A percentile compares a stretch with the other conserved stretches of the same genome.
Evolutionary conservation across 139 green algal species (phyloP).

Genomic region (Closterium sp.): DNA sequence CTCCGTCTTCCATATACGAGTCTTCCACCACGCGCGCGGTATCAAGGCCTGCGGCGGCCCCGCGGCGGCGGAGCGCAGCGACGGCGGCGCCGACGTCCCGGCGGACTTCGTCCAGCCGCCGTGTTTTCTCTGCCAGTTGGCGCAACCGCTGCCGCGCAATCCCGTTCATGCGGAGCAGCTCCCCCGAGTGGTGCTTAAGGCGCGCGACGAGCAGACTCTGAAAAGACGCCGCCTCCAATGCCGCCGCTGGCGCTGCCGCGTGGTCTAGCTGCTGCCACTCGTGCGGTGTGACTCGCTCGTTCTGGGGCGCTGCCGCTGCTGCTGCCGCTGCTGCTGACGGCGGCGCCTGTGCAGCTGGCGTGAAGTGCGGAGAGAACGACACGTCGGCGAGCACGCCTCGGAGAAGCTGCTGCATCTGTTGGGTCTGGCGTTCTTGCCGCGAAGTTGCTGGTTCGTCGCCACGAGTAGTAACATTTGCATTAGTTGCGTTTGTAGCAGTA

Average conservation of each 20-base stretch:
- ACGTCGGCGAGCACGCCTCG: no score
- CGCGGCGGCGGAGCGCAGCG: background rate
- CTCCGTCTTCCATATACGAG: background rate
- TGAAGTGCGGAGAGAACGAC: no score
- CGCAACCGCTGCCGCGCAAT: background rate
- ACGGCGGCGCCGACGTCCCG: background rate
- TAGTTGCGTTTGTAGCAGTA: background rate
- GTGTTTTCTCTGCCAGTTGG: background rate
- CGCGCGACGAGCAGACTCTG: background rate
- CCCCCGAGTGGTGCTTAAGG: background rate
- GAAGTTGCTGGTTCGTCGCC: no score
- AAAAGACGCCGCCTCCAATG: background rate
- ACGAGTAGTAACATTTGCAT: no score
- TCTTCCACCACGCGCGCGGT: background rate
- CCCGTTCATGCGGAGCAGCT: background rate
- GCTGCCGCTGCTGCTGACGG: no score
- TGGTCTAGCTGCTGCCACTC: no score
- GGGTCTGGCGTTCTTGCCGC: background rate
- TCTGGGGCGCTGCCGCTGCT: no score
- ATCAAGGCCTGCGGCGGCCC: no score
- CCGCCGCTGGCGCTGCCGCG: no score
- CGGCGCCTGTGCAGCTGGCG: no score
- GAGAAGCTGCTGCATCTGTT: no score
- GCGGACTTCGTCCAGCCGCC: background rate
- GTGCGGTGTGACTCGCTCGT: no score